phyloP scores from a whole-genome alignment of 2,329 filamentous ascomycete genomes.

The Aulographum hederae region DNA sequence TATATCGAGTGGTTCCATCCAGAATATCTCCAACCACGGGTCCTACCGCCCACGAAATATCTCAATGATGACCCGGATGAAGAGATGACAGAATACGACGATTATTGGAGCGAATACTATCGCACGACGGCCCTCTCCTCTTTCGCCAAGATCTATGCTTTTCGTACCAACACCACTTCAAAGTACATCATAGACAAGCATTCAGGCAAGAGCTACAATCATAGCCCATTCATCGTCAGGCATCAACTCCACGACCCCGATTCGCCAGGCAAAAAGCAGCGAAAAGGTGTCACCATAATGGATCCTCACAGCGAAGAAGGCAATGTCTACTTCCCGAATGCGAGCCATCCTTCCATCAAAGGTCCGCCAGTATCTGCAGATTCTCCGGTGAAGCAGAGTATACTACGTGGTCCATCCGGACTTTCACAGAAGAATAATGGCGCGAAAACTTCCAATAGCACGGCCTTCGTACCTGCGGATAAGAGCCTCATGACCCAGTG shows the following conservation, averaged over 20 bases:
- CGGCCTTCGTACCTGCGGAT: conserved; percentile 37
- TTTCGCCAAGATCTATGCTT: conserved; percentile 81
- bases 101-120: conserved; percentile 98
- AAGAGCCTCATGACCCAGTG: conserved; percentile 72
- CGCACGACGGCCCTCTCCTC: conserved; percentile 74
- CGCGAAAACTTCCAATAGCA: too few relatives aligned
- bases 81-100: conserved; percentile 50
- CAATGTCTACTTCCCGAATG: too few relatives aligned
- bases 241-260: conserved; percentile 31
- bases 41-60: conserved; percentile 29
- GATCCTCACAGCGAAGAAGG: conserved; percentile 32
- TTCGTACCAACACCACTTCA: conserved; percentile 77
- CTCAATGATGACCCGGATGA: conserved; percentile 13
- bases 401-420: conserved; percentile 8
- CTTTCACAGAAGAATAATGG: not conserved
- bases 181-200: conserved; percentile 61
- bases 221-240: conserved; percentile 75
- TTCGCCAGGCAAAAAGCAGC: conserved; percentile 40
- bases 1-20: conserved; percentile 88
- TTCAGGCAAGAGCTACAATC: conserved; percentile 57
- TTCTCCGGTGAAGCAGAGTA: conserved; percentile 12
- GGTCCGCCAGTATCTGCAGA: too few relatives aligned
- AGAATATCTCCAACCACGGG: conserved; percentile 45
- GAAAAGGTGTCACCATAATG: conserved; percentile 54
- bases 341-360: too few relatives aligned